These are phyloP conservation scores for Candida golubevii DNA, from an alignment of 805 yeast genomes.

Conservation along the genomic window DNA sequence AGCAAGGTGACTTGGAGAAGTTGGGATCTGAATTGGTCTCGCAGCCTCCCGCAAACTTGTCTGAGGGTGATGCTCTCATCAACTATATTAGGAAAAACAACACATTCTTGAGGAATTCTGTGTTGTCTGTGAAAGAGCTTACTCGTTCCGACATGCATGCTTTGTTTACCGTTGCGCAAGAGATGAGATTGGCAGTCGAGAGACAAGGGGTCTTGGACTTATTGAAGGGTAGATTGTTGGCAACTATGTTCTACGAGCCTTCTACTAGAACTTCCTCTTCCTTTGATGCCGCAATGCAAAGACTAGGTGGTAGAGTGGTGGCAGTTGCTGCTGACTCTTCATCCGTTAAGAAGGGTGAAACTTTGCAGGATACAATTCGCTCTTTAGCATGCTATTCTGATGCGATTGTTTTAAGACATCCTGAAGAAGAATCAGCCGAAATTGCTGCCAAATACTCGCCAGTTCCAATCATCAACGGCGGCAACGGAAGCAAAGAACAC, in stretches of 20 bases:
- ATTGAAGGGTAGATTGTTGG: conserved; percentile 82
- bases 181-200: conserved; percentile 94
- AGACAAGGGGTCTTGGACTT: conserved; percentile 92
- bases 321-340: conserved; percentile 80
- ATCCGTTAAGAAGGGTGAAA: conserved; percentile 97
- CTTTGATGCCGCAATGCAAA: conserved; percentile 99
- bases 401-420: conserved; percentile 96
- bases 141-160: conserved; percentile 86
- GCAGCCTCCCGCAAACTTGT: conserved; percentile 67
- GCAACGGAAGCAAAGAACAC: conserved; percentile 97
- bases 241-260: conserved; percentile 97
- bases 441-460: conserved; percentile 96
- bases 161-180: conserved; percentile 94
- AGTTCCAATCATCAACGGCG: conserved; percentile 95
- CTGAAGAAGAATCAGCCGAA: conserved; percentile 85
- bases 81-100: conserved; percentile 76
- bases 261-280: conserved; percentile 96
- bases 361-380: conserved; percentile 93
- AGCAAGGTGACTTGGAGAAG: conserved; percentile 43
- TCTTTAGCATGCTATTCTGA: conserved; percentile 93
- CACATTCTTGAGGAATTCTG: conserved; percentile 85
- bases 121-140: conserved; percentile 84
- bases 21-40: conserved; percentile 67
- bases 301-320: conserved; percentile 96
- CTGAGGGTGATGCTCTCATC: conserved; percentile 75